Evolutionary conservation across 2,329 filamentous ascomycete genomes (phyloP), one percentile per base, ranked within the genome.

Genomic region (Gyromitra esculenta): DNA sequence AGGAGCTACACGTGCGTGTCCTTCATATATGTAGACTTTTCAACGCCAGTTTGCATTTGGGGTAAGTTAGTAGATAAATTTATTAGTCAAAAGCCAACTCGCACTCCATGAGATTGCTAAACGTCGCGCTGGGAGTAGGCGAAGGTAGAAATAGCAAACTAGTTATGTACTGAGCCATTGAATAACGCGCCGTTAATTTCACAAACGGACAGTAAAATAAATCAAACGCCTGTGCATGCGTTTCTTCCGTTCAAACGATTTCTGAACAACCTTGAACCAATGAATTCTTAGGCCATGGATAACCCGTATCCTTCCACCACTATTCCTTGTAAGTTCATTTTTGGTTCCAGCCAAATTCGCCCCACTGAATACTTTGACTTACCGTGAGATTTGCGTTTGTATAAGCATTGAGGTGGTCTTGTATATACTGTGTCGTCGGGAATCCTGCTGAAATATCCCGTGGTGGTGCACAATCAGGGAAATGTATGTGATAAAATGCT

Each of bases 201-300:
- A 64, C 31, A 57, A 56, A 25, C 48, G 48, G 13, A 48, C 39
- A 37, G 25, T 7, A 21, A 5, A 56, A 15, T 25, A 1, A 45
- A 18, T 45, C 37, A 1, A 43, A 37, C 21, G 1, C 37, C 21
- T 18, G 65, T 39, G 7, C 37, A 31, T 31, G 25, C 4, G 25
- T 31, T 45, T 48, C 35, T 48, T 37, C 2, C 25, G 13, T 25
- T 8, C 25, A 21, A 3, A 31, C 9, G n/a, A 31, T 25, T 50
- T 13, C 43, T 73, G 4, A 77, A 52, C 89, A 91, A 41, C 83
- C 86, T 81, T 91, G 81, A 82, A 91, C 87, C 70, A 89, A 85
- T 1, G 85, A 85, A 80, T 91, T 91, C 81, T 86, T 86, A 5
- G 90, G 90, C 88, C 88, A 90, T 1, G 83, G 79, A 78, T 88